Conservation (phyloP, 2,329 filamentous ascomycete genomes). For the Corniculantispora saksenae region DNA sequence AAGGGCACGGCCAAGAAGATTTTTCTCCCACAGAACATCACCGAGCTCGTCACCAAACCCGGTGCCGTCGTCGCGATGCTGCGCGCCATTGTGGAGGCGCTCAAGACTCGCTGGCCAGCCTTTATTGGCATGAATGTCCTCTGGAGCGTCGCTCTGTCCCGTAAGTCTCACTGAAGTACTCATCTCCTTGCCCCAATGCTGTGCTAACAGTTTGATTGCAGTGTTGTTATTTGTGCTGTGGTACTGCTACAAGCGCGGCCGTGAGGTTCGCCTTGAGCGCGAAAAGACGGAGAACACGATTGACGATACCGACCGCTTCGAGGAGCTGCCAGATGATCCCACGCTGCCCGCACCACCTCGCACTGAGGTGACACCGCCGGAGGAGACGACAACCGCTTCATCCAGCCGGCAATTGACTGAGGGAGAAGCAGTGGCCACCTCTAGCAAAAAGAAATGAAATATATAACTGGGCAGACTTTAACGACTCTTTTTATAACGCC, state of each 20-base stretch:
- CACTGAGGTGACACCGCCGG: slow-evolving; percentile 15
- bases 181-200: background rate
- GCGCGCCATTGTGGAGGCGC: slow-evolving; percentile 84
- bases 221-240: slow-evolving; percentile 92
- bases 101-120: slow-evolving; percentile 86
- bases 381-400: background rate
- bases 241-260: slow-evolving; percentile 97
- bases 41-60: slow-evolving; percentile 80
- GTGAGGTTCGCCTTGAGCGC: slow-evolving; percentile 75
- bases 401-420: background rate
- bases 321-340: slow-evolving; percentile 53
- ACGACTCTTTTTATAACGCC: slow-evolving; percentile 1
- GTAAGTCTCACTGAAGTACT: slow-evolving; percentile 55
- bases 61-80: slow-evolving; percentile 84
- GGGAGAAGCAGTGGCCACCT: background rate
- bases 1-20: slow-evolving; percentile 66
- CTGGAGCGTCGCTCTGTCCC: slow-evolving; percentile 83
- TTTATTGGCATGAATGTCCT: slow-evolving; percentile 89
- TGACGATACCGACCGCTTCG: slow-evolving; percentile 44
- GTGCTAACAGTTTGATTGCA: slow-evolving; percentile 31
- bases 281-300: slow-evolving; percentile 43
- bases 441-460: slow-evolving; percentile 5
- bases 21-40: slow-evolving; percentile 69
- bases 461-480: too few species aligned
- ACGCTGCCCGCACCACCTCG: slow-evolving; percentile 37